Evolutionary conservation across 805 yeast genomes (phyloP).

Genomic region (Spathaspora sp.): DNA sequence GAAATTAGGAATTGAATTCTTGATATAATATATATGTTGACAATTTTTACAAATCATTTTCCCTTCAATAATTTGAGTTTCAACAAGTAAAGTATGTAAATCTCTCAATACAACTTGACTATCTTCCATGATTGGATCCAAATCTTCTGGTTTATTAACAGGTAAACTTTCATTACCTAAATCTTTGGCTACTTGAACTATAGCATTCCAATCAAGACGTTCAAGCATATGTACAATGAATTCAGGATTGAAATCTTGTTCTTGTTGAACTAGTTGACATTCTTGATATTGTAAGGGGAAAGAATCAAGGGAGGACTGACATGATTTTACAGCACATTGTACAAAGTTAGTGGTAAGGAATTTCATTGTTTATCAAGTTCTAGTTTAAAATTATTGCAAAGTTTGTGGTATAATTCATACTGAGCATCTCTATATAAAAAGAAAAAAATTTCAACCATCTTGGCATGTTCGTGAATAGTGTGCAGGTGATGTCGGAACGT

Average conservation of each 20-base stretch:
- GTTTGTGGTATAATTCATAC: background rate
- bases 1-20: slow-evolving; percentile 91
- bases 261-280: slow-evolving; percentile 72
- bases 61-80: slow-evolving; percentile 85
- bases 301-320: slow-evolving; percentile 69
- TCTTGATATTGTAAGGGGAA: slow-evolving; percentile 75
- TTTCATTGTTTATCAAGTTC: slow-evolving; percentile 53
- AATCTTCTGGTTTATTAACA: slow-evolving; percentile 53
- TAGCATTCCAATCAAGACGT: slow-evolving; percentile 85
- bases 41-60: slow-evolving; percentile 86
- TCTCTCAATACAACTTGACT: slow-evolving; percentile 60
- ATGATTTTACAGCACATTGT: slow-evolving; percentile 82
- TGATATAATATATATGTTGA: slow-evolving; percentile 82
- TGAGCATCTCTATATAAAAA: background rate
- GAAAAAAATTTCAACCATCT: background rate
- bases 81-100: slow-evolving; percentile 73
- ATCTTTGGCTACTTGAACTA: slow-evolving; percentile 73
- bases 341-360: slow-evolving; percentile 94
- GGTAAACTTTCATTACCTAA: slow-evolving; percentile 59
- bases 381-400: background rate
- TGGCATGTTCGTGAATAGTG: background rate
- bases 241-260: slow-evolving; percentile 77
- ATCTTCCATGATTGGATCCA: slow-evolving; percentile 52
- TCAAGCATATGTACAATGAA: slow-evolving; percentile 74
- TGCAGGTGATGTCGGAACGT: too few relatives aligned